Base-by-base conservation (phyloP, 495 filamentous ascomycete species). In the Lineolata rhizophorae region DNA sequence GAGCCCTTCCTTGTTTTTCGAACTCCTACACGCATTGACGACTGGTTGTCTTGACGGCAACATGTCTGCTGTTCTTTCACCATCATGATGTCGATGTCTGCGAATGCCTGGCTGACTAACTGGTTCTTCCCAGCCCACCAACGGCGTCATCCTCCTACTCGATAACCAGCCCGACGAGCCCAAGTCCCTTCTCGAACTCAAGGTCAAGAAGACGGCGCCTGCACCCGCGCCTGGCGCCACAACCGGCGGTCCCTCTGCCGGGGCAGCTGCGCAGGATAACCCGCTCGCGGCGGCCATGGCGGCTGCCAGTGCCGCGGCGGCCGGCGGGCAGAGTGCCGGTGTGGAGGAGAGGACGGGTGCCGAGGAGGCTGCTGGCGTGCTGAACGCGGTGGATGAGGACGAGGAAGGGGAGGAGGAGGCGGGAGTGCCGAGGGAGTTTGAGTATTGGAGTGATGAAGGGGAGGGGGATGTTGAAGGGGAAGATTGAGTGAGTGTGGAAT, bases 41-140 rank as follows among this genome's bases (percentile, higher is more conserved):
- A n/a, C n/a, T 26, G 25, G 16, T 15, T 14, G 13, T 34, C 17
- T 43, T 25, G n/a, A n/a, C n/a, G n/a, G n/a, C n/a, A n/a, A n/a
- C n/a, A n/a, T n/a, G n/a, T n/a, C n/a, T n/a, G n/a, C n/a, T n/a
- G n/a, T n/a, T n/a, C n/a, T n/a, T n/a, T n/a, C n/a, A n/a, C n/a
- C n/a, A n/a, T n/a, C n/a, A n/a, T n/a, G n/a, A n/a, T n/a, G n/a
- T n/a, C n/a, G n/a, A n/a, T n/a, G n/a, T n/a, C n/a, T n/a, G n/a
- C n/a, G n/a, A n/a, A n/a, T n/a, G n/a, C n/a, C n/a, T n/a, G n/a
- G n/a, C n/a, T n/a, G n/a, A n/a, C n/a, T n/a, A n/a, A n/a, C n/a
- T n/a, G n/a, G n/a, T n/a, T n/a, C n/a, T n/a, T n/a, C n/a, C n/a
- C 39, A 91, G 79, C 82, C 90, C 36, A 93, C 90, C 31, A 84